Conservation (phyloP, 306 rosid species). For the Inga leiocalycina region DNA sequence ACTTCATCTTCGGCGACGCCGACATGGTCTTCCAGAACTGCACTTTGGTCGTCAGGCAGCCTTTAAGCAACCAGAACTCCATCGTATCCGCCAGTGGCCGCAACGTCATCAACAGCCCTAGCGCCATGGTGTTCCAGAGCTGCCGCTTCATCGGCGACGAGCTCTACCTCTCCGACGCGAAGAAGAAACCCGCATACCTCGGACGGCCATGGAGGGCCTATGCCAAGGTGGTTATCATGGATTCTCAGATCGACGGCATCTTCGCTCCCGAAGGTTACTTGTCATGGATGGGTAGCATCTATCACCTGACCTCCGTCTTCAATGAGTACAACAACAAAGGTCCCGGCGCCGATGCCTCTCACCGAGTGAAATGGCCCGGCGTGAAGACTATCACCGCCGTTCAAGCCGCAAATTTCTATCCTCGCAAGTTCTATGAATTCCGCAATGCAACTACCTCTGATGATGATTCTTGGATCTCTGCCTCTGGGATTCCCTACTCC, state of each 20-base stretch:
- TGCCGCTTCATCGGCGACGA: constrained; percentile 56
- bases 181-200: constrained; percentile 38
- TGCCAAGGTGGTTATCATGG: constrained; percentile 67
- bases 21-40: constrained; percentile 64
- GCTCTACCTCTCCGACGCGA: not conserved
- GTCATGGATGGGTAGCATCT: constrained; percentile 56
- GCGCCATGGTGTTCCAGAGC: constrained; percentile 55
- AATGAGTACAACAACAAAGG: constrained; percentile 64
- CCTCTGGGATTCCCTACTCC: constrained; percentile 37
- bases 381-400: constrained; percentile 18
- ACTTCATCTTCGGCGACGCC: constrained; percentile 61
- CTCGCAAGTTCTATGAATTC: constrained; percentile 37
- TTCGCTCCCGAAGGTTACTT: constrained; percentile 63
- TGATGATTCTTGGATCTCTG: constrained; percentile 52
- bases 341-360: constrained; percentile 32
- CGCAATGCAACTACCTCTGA: not conserved
- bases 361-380: constrained; percentile 61
- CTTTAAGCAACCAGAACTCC: constrained; percentile 45
- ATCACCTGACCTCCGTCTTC: constrained; percentile 45
- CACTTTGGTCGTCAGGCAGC: constrained; percentile 53
- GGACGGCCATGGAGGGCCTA: constrained; percentile 77
- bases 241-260: constrained; percentile 53
- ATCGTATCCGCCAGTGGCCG: constrained; percentile 77
- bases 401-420: constrained; percentile 45
- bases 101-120: constrained; percentile 38